Evolutionary conservation across 345 rosid genomes (phyloP), one percentile per base, ranked within the genome.

Genomic region (Microthlaspi erraticum): DNA sequence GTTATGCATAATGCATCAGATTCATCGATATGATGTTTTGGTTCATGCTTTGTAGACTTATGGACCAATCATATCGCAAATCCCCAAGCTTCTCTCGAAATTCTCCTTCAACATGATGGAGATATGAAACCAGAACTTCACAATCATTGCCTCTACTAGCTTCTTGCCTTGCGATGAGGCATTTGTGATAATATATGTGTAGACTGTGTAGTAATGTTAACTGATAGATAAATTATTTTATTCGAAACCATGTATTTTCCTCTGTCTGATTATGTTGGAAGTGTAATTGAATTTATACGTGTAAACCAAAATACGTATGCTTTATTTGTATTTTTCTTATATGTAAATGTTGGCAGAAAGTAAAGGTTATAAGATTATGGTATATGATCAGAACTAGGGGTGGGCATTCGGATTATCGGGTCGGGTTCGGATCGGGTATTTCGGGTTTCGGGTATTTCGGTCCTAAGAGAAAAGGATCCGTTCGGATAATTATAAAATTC

Each of bases 21-120:
- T n/a, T n/a, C n/a, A n/a, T n/a, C n/a, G n/a, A n/a, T 38, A 38
- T 70, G 56, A 34, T 72, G 33, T 7, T 19, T 19, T 16, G 10
- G 5, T 72, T 37, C 1, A 6, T 46, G 48, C 11, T 4, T 57
- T 84, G 79, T 77, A 90, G 96, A 88, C 92, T 58, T 87, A 93
- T 53, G 98, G 95, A 55, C 85, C 82, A 0, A 50, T 88, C 70
- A 90, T 93, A 73, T 70, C 93, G 20, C 85, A 85, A 76, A 82
- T 88, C 20, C 98, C 98, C 1, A 88, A 82, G 76, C 82, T 90
- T 81, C 83, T 93, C 18, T 90, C 97, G 0, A 85, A 84, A 60
- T 87, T 80, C 81, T 82, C 97, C 61, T 81, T 87, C 93, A 90
- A 86, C 80, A 82, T 82, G 18, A 74, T 86, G 29, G 81, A 82